Evolutionary conservation across 2,329 filamentous ascomycete genomes (phyloP).

Genomic region (Sphaerulina vaccinii): DNA sequence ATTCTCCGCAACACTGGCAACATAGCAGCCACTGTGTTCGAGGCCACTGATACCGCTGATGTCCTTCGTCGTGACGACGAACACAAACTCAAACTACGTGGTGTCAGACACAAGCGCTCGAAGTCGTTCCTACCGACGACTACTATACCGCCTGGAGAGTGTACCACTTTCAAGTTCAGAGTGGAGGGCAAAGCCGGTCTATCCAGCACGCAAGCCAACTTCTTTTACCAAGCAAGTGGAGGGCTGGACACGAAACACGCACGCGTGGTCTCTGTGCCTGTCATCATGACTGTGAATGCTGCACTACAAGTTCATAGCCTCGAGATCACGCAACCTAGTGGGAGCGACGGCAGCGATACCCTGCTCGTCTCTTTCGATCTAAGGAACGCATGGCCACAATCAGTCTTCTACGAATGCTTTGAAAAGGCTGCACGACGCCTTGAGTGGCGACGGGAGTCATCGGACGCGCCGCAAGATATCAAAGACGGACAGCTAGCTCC

Average conservation of each 20-base stretch:
- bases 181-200: slow-evolving; percentile 83
- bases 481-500: slow-evolving; percentile 20
- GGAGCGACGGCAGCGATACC: slow-evolving; percentile 55
- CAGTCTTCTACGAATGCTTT: slow-evolving; percentile 52
- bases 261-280: slow-evolving; percentile 62
- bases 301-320: slow-evolving; percentile 79
- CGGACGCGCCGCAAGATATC: slow-evolving; percentile 9
- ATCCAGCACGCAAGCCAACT: slow-evolving; percentile 73
- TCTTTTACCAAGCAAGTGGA: slow-evolving; percentile 62
- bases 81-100: slow-evolving; percentile 17
- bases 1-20: slow-evolving; percentile 76
- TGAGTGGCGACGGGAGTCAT: slow-evolving; percentile 2
- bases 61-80: slow-evolving; percentile 19
- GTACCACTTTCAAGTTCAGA: slow-evolving; percentile 75
- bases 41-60: slow-evolving; percentile 27
- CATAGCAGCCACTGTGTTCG: slow-evolving; percentile 70
- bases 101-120: slow-evolving; percentile 16
- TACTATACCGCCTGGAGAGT: slow-evolving; percentile 52
- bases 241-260: slow-evolving; percentile 19
- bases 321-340: slow-evolving; percentile 64
- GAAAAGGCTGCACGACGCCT: slow-evolving; percentile 7
- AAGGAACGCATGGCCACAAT: slow-evolving; percentile 84
- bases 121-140: slow-evolving; percentile 16
- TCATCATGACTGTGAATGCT: slow-evolving; percentile 88
- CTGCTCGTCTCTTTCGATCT: slow-evolving; percentile 81